A percentile compares a stretch with the other conserved stretches of the same genome.
phyloP scores from a whole-genome alignment of 2,329 filamentous ascomycete species.

The Cytospora piceicola region DNA sequence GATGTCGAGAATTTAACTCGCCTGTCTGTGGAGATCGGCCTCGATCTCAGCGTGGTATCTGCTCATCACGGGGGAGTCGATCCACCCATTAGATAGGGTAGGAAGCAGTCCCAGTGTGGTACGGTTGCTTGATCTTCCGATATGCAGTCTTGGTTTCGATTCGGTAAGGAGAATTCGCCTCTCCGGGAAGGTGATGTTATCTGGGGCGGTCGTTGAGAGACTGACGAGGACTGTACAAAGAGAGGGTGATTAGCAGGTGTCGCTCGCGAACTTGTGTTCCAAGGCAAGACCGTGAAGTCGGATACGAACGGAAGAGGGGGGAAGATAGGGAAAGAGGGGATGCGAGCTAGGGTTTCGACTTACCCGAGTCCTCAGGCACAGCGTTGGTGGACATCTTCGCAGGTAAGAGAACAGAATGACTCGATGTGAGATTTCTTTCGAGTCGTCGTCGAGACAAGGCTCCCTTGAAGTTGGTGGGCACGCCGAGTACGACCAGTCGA shows the following conservation, averaged over 20 bases:
- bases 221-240: constrained; percentile 31
- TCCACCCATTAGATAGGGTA: constrained; percentile 61
- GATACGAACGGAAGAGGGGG: not conserved
- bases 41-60: constrained; percentile 64
- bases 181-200: constrained; percentile 25
- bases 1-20: constrained; percentile 37
- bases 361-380: constrained; percentile 18
- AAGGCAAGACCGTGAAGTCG: not conserved
- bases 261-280: not conserved
- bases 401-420: not conserved
- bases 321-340: not conserved
- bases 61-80: constrained; percentile 74
- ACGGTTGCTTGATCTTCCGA: constrained; percentile 52
- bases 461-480: constrained; percentile 6
- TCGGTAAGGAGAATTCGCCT: constrained; percentile 39
- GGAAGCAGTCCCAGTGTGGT: constrained; percentile 39
- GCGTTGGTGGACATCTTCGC: constrained; percentile 6
- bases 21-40: constrained; percentile 50
- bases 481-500: constrained; percentile 5
- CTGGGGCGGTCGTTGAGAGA: constrained; percentile 31
- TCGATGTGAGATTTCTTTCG: not conserved
- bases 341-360: not conserved
- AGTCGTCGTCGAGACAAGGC: not conserved
- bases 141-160: constrained; percentile 37
- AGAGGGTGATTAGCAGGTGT: constrained; percentile 28